These are phyloP conservation scores for Guadua angustifolia DNA, from an alignment of 176 grass and related monocot genomes.

Conservation along the genomic window DNA sequence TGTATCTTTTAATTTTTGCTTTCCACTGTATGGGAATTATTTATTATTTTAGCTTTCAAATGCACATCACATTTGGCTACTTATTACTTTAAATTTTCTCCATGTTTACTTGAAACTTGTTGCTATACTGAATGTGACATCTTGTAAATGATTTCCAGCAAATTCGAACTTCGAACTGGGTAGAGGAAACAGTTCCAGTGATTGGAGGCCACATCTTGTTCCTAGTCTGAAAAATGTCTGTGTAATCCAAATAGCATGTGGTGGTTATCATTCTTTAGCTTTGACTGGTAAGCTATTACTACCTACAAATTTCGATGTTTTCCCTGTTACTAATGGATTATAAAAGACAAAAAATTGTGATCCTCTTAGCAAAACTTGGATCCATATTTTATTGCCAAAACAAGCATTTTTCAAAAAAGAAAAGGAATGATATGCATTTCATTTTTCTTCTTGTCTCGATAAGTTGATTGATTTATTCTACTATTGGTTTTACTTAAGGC, in stretches of 20 bases:
- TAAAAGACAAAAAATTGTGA: not conserved
- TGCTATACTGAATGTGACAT: slow-evolving; percentile 9
- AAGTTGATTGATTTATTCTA: not conserved
- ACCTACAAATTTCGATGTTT: slow-evolving; percentile 30
- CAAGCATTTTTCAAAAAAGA: not conserved
- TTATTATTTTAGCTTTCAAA: slow-evolving; percentile 22
- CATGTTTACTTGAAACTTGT: not conserved
- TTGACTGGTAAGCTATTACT: slow-evolving; percentile 73
- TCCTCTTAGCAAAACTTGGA: not conserved
- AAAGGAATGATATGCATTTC: not conserved
- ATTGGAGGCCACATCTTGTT: slow-evolving; percentile 86
- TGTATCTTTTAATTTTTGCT: slow-evolving; percentile 14
- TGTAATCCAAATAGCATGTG: slow-evolving; percentile 78
- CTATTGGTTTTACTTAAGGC: not conserved
- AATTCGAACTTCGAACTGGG: slow-evolving; percentile 95
- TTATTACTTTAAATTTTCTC: slow-evolving; percentile 1
- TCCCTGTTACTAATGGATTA: not conserved
- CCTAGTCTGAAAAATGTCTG: slow-evolving; percentile 59
- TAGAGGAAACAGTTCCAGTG: slow-evolving; percentile 75
- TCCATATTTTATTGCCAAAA: not conserved
- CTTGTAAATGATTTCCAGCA: slow-evolving; percentile 60
- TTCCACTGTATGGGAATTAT: not conserved
- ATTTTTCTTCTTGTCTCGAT: not conserved
- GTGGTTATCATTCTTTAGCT: slow-evolving; percentile 97
- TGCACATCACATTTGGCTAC: slow-evolving; percentile 6